These are phyloP conservation scores for Geosiphon pyriformis DNA, from an alignment of 192 early-diverging fungal genomes.

Conservation along the genomic window DNA sequence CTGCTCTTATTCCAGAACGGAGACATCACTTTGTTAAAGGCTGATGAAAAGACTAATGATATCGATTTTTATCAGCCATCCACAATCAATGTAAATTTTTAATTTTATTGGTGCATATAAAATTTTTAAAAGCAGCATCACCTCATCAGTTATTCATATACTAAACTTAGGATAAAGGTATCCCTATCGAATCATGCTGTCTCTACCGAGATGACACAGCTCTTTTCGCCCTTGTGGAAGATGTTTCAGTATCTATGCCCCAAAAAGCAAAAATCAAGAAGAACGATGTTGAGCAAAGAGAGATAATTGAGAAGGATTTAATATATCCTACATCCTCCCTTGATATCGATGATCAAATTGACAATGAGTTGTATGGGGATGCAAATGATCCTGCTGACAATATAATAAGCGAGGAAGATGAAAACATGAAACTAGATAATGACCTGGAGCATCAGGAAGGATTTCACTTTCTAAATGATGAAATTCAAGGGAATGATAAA, in stretches of 20 bases:
- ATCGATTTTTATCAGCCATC: conserved; percentile 34
- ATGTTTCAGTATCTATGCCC: conserved; percentile 4
- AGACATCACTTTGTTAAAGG: conserved; percentile 52
- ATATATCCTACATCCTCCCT: background rate
- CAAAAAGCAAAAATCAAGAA: conserved; percentile 3
- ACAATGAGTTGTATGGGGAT: conserved; percentile 39
- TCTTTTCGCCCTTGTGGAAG: conserved; percentile 28
- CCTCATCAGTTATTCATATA: background rate
- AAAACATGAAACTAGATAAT: conserved; percentile 17
- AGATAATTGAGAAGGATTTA: background rate
- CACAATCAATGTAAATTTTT: conserved; percentile 36
- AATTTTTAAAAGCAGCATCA: background rate
- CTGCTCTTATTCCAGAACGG: conserved; percentile 64
- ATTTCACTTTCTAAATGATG: conserved; percentile 30
- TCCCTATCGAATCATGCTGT: conserved; percentile 32
- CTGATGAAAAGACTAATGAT: conserved; percentile 46
- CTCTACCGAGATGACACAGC: conserved; percentile 48
- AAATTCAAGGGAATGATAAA: conserved; percentile 23
- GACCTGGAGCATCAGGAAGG: conserved; percentile 29
- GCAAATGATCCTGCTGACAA: background rate
- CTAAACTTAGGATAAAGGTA: conserved; percentile 20
- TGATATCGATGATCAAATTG: conserved; percentile 44
- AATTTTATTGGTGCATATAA: background rate
- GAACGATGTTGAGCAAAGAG: background rate
- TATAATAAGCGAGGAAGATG: conserved; percentile 24